Percentiles rank a stretch among this genome's conserved stretches.
These are phyloP conservation scores for Exophiala sp. DNA, from an alignment of 2,329 filamentous ascomycete species.

Conservation along the genomic window DNA sequence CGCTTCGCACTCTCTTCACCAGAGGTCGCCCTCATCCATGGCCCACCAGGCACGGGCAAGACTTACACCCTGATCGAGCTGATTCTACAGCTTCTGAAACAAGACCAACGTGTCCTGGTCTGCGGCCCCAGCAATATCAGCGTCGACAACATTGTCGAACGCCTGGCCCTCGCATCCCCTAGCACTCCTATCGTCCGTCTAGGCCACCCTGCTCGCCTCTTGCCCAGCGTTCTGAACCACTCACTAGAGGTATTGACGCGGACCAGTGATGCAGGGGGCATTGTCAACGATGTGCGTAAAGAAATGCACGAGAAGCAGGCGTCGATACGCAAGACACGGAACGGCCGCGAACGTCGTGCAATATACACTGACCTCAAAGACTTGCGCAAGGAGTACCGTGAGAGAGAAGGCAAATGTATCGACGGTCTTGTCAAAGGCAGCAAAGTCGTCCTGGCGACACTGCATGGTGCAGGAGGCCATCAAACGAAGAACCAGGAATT, in stretches of 20 bases:
- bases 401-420: slow-evolving; percentile 79
- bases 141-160: slow-evolving; percentile 96
- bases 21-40: slow-evolving; percentile 88
- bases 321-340: slow-evolving; percentile 81
- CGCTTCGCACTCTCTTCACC: slow-evolving; percentile 78
- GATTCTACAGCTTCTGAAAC: slow-evolving; percentile 81
- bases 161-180: slow-evolving; percentile 59
- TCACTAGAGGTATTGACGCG: slow-evolving; percentile 88
- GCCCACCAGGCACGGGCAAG: slow-evolving; percentile 93
- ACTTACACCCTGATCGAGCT: slow-evolving; percentile 95
- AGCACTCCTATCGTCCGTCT: slow-evolving; percentile 84
- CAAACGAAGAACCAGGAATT: slow-evolving; percentile 72
- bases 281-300: slow-evolving; percentile 82
- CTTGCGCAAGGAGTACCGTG: slow-evolving; percentile 80
- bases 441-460: slow-evolving; percentile 84
- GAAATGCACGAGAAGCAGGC: slow-evolving; percentile 94
- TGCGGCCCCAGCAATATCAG: slow-evolving; percentile 96
- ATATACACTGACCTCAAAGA: slow-evolving; percentile 85
- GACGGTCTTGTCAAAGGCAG: slow-evolving; percentile 69
- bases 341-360: slow-evolving; percentile 70
- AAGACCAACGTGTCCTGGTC: slow-evolving; percentile 74
- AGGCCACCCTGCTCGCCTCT: slow-evolving; percentile 84
- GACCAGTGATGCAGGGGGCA: slow-evolving; percentile 81
- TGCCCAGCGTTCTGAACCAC: slow-evolving; percentile 83
- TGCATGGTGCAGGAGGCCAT: slow-evolving; percentile 74